A percentile compares a stretch with the other conserved stretches of the same genome.
phyloP scores from a whole-genome alignment of 208 protist genomes.

The Leishmania tarentolae region DNA sequence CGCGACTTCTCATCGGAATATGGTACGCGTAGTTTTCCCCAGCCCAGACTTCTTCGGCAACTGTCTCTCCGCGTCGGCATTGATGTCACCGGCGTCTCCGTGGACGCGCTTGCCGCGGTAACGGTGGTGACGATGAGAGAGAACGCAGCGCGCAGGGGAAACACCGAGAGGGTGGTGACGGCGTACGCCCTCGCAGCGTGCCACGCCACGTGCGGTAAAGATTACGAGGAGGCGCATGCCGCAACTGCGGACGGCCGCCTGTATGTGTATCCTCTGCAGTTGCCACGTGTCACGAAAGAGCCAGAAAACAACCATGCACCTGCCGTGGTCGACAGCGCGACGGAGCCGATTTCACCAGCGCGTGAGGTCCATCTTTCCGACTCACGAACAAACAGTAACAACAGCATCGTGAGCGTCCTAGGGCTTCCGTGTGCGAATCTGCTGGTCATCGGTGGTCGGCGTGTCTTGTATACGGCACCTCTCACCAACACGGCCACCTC shows the following conservation, averaged over 20 bases:
- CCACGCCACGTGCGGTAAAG: background rate
- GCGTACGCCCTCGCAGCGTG: constrained; percentile 14
- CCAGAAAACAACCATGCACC: background rate
- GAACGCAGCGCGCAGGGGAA: background rate
- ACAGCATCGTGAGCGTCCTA: constrained; percentile 23
- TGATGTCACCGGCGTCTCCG: background rate
- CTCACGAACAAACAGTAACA: background rate
- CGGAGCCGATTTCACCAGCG: constrained; percentile 3
- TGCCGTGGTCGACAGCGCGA: background rate
- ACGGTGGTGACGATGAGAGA: background rate
- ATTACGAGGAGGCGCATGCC: background rate
- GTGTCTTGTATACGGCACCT: constrained; percentile 19
- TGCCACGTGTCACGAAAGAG: background rate
- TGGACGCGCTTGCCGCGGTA: constrained; percentile 5
- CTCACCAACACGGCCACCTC: constrained; percentile 12
- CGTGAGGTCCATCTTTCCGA: constrained; percentile 7
- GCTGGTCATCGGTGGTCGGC: constrained; percentile 20
- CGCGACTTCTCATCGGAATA: constrained; percentile 25
- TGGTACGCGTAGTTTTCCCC: constrained; percentile 1
- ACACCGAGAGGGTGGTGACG: background rate
- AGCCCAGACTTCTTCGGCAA: constrained; percentile 20
- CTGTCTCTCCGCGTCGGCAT: background rate
- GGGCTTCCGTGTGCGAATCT: constrained; percentile 11
- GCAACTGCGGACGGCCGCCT: background rate
- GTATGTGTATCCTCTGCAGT: constrained; percentile 5